Base-by-base conservation (phyloP, 257 asterid species). In the Orobanche coerulescens region DNA sequence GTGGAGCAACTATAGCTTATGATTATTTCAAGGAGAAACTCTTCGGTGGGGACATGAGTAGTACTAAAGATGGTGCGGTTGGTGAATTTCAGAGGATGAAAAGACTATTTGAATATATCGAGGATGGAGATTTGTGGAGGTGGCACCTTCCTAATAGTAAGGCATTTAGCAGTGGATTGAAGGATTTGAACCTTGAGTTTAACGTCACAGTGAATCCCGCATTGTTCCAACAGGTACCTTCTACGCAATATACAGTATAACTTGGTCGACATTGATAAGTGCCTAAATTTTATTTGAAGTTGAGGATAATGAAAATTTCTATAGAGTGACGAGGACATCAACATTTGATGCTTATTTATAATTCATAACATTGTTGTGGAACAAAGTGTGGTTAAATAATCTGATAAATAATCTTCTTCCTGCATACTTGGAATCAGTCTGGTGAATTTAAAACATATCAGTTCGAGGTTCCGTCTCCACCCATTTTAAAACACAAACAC, bases 101-200 rank as follows among this genome's bases (percentile, higher is more conserved):
- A 80, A 82, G 69, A 69, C 72, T 87, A 22, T 87, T 87, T 68
- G 94, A 85, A 48, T 87, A 90, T 74, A 79, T 90, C 62, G 97
- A 91, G 78, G 97, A 85, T 70, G 90, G 73, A 44, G 97, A 87
- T 78, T 61, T 91, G 71, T 90, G 97, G 97, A 88, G 87, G 76
- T 90, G 97, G 96, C 59, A 49, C 42, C 87, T 87, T 53, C 95
- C 94, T 0, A 68, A 79, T 68, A 85, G 97, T 68, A 85, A 85
- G 68, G 97, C 91, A 66, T 83, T 91, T 75, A 85, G 92, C 78
- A 87, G 87, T 61, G 97, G 97, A 5, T 72, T 91, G 76, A 86
- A 91, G 69, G 96, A 87, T 75, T 64, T 68, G 77, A 79, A 82
- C 40, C 79, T 83, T 34, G 90, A 87, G 71, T 91, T 80, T 76